These are phyloP conservation scores for Scheffersomyces segobiensis DNA, from an alignment of 1,139 yeast species.

Conservation along the genomic window DNA sequence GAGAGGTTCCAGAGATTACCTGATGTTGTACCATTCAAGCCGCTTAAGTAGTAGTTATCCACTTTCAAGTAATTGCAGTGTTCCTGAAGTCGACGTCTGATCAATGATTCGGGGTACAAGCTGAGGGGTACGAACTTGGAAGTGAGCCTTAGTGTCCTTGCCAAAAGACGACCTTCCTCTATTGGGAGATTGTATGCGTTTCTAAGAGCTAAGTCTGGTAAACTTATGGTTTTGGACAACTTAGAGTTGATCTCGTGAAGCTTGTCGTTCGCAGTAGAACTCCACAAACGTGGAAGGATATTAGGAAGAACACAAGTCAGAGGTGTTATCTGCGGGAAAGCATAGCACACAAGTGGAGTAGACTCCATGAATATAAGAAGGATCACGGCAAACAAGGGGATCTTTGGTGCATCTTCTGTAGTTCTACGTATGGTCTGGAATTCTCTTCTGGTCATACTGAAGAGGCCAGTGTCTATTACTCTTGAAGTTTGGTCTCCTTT, in stretches of 20 bases:
- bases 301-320: conserved; percentile 66
- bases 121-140: conserved; percentile 39
- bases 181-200: conserved; percentile 47
- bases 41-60: conserved; percentile 51
- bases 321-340: conserved; percentile 66
- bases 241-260: conserved; percentile 3
- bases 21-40: conserved; percentile 31
- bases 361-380: conserved; percentile 61
- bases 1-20: conserved; percentile 52
- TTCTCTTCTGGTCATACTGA: conserved; percentile 52
- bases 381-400: conserved; percentile 63
- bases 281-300: conserved; percentile 41
- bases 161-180: conserved; percentile 33
- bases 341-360: conserved; percentile 60
- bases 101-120: conserved; percentile 36
- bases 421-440: conserved; percentile 61
- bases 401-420: conserved; percentile 52
- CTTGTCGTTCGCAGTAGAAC: conserved; percentile 7
- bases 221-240: background rate
- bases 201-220: conserved; percentile 26
- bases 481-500: conserved; percentile 5
- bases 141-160: conserved; percentile 37
- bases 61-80: conserved; percentile 48
- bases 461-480: conserved; percentile 13
- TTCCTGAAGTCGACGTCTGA: conserved; percentile 39